These are phyloP conservation scores for Fusarium caatingaense DNA, from an alignment of 2,329 filamentous ascomycete species.

Conservation along the genomic window DNA sequence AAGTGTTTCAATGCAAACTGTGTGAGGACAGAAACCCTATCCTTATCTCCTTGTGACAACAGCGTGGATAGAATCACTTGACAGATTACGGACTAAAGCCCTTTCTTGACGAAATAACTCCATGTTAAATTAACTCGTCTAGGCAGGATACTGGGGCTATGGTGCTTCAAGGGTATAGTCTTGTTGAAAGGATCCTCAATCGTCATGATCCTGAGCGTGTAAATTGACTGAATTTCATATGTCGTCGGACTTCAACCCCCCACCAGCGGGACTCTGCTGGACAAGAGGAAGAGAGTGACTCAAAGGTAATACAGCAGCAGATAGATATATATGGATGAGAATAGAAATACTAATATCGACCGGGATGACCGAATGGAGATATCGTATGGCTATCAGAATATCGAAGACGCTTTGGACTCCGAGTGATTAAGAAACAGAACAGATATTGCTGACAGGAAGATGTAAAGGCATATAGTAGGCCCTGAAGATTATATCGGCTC, in stretches of 20 bases:
- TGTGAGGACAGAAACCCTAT: not conserved
- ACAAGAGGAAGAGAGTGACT: not conserved
- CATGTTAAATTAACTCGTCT: not conserved
- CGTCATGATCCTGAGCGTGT: not conserved
- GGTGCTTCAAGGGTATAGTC: not conserved
- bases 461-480: not conserved
- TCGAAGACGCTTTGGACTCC: not conserved
- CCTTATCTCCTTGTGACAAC: not conserved
- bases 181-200: not conserved
- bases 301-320: not conserved
- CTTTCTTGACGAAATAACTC: not conserved
- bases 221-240: not conserved
- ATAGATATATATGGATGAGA: not conserved
- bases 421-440: too few relatives aligned
- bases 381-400: not conserved
- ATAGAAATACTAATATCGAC: not conserved
- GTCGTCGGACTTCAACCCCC: not conserved
- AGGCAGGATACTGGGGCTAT: fast-evolving
- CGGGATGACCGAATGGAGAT: not conserved
- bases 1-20: not conserved
- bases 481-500: not conserved
- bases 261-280: not conserved
- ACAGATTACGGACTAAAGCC: not conserved
- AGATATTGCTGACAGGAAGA: not conserved
- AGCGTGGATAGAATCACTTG: not conserved